These are phyloP conservation scores for Solanum hybrid DNA, from an alignment of 305 asterid genomes.

Conservation along the genomic window DNA sequence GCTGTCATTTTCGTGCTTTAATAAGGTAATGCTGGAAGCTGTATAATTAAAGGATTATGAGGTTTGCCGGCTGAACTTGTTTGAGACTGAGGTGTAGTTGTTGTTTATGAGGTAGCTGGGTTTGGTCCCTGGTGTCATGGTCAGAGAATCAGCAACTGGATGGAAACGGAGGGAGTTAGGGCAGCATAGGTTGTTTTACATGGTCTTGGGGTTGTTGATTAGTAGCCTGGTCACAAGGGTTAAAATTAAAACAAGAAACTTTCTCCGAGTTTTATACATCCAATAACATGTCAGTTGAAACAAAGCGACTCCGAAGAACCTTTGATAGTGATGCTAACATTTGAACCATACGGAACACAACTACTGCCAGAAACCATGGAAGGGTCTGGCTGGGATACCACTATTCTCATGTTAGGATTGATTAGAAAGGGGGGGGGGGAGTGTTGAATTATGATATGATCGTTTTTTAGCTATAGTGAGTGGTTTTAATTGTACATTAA, in stretches of 20 bases:
- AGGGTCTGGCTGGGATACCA: not conserved
- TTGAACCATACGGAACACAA: not conserved
- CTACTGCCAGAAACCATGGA: not conserved
- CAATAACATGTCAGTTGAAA: not conserved
- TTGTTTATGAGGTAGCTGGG: not conserved
- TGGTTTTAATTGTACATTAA: not conserved
- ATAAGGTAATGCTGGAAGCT: not conserved
- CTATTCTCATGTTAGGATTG: not conserved
- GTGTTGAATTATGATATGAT: not conserved
- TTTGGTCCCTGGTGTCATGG: not conserved
- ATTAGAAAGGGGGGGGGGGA: not conserved
- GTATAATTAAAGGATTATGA: not conserved
- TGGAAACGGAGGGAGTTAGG: not conserved
- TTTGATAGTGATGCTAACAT: not conserved
- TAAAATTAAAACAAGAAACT: not conserved
- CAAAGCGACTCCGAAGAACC: not conserved
- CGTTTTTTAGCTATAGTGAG: not conserved
- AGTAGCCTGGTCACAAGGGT: not conserved
- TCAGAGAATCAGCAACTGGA: not conserved
- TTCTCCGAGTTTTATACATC: not conserved
- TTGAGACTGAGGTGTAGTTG: not conserved
- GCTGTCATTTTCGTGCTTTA: not conserved
- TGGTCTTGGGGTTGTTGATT: not conserved
- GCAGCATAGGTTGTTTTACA: not conserved
- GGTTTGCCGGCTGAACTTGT: not conserved